These are phyloP conservation scores for Debaryomyces singareniensis DNA, from an alignment of 1,139 yeast species.

Conservation along the genomic window DNA sequence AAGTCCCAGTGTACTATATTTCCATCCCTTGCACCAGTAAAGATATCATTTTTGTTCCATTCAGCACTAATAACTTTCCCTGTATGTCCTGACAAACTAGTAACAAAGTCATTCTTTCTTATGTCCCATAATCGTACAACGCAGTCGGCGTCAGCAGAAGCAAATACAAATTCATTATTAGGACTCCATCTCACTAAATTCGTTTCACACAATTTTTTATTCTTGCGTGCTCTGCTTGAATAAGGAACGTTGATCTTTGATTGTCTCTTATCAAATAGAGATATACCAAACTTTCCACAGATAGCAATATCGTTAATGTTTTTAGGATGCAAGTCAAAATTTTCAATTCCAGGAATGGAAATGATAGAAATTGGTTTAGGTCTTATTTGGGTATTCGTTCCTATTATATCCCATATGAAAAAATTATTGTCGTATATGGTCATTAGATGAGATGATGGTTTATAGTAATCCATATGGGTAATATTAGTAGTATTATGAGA, in stretches of 20 bases:
- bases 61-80: slow-evolving; percentile 47
- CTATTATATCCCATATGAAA: slow-evolving; percentile 69
- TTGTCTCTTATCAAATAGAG: slow-evolving; percentile 60
- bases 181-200: slow-evolving; percentile 60
- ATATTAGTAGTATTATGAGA: slow-evolving; percentile 12
- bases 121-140: slow-evolving; percentile 71
- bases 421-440: slow-evolving; percentile 58
- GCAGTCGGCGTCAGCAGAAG: slow-evolving; percentile 60
- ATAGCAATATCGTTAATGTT: slow-evolving; percentile 40
- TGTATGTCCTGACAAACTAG: slow-evolving; percentile 50
- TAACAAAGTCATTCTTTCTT: slow-evolving; percentile 51
- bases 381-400: slow-evolving; percentile 34
- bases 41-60: slow-evolving; percentile 58
- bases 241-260: slow-evolving; percentile 31
- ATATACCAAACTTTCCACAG: slow-evolving; percentile 66
- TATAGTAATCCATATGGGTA: slow-evolving; percentile 7
- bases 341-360: slow-evolving; percentile 42
- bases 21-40: slow-evolving; percentile 68
- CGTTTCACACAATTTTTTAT: slow-evolving; percentile 16
- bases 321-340: slow-evolving; percentile 45
- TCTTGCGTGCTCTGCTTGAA: slow-evolving; percentile 9
- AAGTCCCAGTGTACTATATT: slow-evolving; percentile 71
- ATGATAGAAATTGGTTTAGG: slow-evolving; percentile 48
- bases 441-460: slow-evolving; percentile 19
- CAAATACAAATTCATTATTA: slow-evolving; percentile 51